Evolutionary conservation across 2,329 filamentous ascomycete species (phyloP), one percentile per base, ranked within the genome.

Genomic region (Aspergillus sojae): DNA sequence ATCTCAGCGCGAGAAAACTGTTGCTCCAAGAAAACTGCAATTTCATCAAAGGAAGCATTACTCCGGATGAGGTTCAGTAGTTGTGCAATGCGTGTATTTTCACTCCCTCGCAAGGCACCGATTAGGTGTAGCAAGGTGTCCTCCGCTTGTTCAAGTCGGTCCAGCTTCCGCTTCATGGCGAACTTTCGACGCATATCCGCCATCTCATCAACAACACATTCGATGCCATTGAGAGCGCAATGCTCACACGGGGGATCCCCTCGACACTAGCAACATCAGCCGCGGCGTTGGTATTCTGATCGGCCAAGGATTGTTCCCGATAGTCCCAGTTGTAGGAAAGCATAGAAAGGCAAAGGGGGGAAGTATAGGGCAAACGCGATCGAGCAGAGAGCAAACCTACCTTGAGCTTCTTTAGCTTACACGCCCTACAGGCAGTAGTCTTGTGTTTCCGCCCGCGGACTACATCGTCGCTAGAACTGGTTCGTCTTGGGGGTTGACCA

Each of bases 151-250:
- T 71, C 65, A 2, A 71, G 64, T 2, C 65, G 60, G n/a, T 70
- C 68, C 9, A 72, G 23, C 30, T 70, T 72, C 4, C 70, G 64
- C 28, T 72, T 68, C 64, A 69, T 66, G 55, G 68, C 67, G 23
- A 66, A 62, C 53, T 72, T 72, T 12, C 72, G 73, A 36, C 72
- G 73, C 63, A 71, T 70, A 55, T 75, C 73, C 53, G 70, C 66
- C 62, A 70, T 67, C 60, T 71, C 70, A 56, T 74, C 68, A 43
- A 72, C 70, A 55, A 65, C 39, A 57, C 72, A 74, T 46, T 69
- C 66, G 52, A 72, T 65, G 30, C 68, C 66, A 46, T 74, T 72
- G 2, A 66, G 63, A n/a, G 67, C 58, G 53, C 73, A 75, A 26
- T 72, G 67, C 23, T 72, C 64, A 55, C 73, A 75, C 11, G 73